A percentile compares a stretch with the other conserved stretches of the same genome.
phyloP scores from a whole-genome alignment of 441 rosid genomes.

The Pelargonium myrrhifolium region DNA sequence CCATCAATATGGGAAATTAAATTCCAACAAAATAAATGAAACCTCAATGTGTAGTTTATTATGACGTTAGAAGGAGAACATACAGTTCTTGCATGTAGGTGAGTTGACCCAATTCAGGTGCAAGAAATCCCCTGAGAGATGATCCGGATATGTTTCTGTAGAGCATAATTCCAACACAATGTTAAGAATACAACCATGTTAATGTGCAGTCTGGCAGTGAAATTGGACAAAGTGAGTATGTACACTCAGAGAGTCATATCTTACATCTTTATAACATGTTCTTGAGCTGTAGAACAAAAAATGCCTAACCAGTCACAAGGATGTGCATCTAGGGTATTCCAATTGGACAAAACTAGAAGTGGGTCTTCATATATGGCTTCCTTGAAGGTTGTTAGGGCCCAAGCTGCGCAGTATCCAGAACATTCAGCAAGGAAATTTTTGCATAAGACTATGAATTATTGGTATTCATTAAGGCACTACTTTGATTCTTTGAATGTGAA shows the following conservation, averaged over 20 bases:
- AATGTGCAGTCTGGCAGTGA: neutral
- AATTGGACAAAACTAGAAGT: constrained; percentile 53
- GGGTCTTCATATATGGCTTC: constrained; percentile 88
- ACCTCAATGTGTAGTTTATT: neutral
- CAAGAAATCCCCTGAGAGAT: constrained; percentile 72
- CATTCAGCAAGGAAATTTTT: constrained; percentile 21
- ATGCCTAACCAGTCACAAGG: constrained; percentile 83
- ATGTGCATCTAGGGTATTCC: constrained; percentile 72
- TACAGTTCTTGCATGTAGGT: constrained; percentile 70
- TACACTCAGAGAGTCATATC: constrained; percentile 14
- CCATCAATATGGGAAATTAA: constrained; percentile 20
- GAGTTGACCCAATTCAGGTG: constrained; percentile 73
- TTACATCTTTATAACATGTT: constrained; percentile 81
- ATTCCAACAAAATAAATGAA: constrained; percentile 6
- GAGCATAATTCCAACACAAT: constrained; percentile 13
- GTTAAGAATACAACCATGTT: neutral
- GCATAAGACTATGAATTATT: neutral
- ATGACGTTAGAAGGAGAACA: constrained; percentile 16
- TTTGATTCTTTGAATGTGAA: neutral
- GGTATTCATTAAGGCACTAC: constrained; percentile 4
- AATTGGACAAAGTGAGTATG: neutral
- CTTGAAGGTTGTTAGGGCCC: constrained; percentile 65
- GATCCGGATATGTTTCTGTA: constrained; percentile 70
- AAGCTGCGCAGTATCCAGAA: constrained; percentile 35
- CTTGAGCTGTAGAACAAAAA: constrained; percentile 43